These are phyloP conservation scores for Fonsecaea erecta DNA, from an alignment of 2,329 filamentous ascomycete species.

Conservation along the genomic window DNA sequence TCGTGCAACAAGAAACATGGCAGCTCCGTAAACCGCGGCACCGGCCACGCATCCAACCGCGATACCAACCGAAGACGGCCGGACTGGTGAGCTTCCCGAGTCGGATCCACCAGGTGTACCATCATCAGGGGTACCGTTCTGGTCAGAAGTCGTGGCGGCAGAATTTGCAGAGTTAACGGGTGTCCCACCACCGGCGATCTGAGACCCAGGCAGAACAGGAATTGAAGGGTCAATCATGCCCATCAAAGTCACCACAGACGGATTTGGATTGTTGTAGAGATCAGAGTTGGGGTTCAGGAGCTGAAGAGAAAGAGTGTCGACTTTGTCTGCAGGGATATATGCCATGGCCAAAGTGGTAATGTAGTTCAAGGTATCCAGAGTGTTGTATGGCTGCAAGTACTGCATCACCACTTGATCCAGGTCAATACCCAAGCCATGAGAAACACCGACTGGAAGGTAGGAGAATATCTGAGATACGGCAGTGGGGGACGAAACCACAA, in stretches of 20 bases:
- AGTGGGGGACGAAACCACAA: conserved; percentile 72
- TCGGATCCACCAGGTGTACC: conserved; percentile 57
- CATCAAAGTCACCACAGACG: conserved; percentile 73
- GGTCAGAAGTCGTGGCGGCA: conserved; percentile 43
- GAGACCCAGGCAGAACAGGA: conserved; percentile 62
- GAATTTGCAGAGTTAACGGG: conserved; percentile 41
- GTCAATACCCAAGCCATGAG: conserved; percentile 61
- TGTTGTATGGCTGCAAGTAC: conserved; percentile 47
- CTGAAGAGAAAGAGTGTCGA: conserved; percentile 70
- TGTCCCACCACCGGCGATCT: conserved; percentile 47
- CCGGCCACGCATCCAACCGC: conserved; percentile 77
- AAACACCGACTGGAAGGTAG: conserved; percentile 73
- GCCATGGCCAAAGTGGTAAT: conserved; percentile 79
- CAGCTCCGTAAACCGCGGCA: conserved; percentile 85
- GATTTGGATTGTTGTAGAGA: conserved; percentile 72
- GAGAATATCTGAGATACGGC: conserved; percentile 85
- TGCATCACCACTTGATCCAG: conserved; percentile 39
- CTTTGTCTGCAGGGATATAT: conserved; percentile 73
- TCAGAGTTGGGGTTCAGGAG: conserved; percentile 72
- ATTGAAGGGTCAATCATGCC: conserved; percentile 83
- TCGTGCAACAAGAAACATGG: conserved; percentile 91
- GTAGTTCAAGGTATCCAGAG: conserved; percentile 68
- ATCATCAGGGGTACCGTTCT: conserved; percentile 44
- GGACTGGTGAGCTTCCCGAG: conserved; percentile 45
- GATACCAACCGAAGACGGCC: conserved; percentile 64